Conservation (phyloP, 2,329 filamentous ascomycete species). For the Trichophyton verrucosum region DNA sequence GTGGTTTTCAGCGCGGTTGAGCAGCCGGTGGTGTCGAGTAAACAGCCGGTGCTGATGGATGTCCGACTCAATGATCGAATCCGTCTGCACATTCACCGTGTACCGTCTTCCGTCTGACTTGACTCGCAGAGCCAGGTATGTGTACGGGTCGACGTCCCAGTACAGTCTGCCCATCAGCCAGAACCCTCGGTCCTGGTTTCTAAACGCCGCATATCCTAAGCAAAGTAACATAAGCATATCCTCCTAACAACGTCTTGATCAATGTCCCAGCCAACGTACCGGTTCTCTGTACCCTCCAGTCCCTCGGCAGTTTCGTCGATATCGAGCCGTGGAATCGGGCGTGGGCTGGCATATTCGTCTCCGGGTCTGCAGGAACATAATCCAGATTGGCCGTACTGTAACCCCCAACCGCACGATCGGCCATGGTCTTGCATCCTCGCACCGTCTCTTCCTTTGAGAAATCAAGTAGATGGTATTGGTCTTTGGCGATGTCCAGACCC, state of each 20-base stretch:
- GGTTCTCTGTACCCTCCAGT: conserved; percentile 38
- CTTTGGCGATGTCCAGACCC: conserved; percentile 25
- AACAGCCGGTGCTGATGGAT: conserved; percentile 86
- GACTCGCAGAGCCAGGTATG: conserved; percentile 74
- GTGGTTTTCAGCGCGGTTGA: conserved; percentile 11
- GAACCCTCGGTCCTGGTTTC: conserved; percentile 61
- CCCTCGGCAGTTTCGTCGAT: conserved; percentile 66
- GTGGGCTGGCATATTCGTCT: conserved; percentile 44
- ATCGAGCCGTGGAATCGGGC: conserved; percentile 78
- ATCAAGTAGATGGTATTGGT: conserved; percentile 30
- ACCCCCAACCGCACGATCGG: conserved; percentile 74
- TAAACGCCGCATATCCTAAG: conserved; percentile 80
- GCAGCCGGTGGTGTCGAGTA: conserved; percentile 30
- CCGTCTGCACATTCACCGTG: conserved; percentile 90
- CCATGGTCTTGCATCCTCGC: conserved; percentile 57
- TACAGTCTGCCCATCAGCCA: conserved; percentile 76
- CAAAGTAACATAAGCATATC: background rate
- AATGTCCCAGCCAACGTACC: conserved; percentile 16
- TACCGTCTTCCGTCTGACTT: conserved; percentile 87
- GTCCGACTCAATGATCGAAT: conserved; percentile 87
- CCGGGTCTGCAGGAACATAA: conserved; percentile 41
- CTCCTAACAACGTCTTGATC: too few species aligned
- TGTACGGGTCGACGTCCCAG: conserved; percentile 84
- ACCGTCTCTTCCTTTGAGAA: conserved; percentile 29
- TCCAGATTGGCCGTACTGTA: conserved; percentile 65